Evolutionary conservation across 305 asterid genomes (phyloP).

Genomic region (Plantago coronopus): DNA sequence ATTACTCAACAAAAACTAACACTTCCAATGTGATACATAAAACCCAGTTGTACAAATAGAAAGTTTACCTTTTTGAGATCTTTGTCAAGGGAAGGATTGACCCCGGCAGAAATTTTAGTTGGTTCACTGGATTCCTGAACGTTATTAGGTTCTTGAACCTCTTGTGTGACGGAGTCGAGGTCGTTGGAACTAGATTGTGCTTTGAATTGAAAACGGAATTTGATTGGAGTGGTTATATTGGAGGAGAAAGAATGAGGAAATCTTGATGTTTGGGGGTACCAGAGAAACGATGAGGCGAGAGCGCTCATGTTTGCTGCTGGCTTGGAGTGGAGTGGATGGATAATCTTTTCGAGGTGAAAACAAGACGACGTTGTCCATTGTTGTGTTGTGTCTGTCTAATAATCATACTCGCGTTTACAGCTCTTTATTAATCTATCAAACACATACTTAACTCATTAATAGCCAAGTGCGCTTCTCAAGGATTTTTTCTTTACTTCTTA

Average conservation of each 20-base stretch:
- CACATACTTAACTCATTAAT: no score
- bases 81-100: constrained; percentile 41
- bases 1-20: not conserved
- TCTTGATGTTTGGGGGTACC: constrained; percentile 24
- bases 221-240: constrained; percentile 20
- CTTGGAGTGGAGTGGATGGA: constrained; percentile 1
- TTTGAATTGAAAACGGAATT: constrained; percentile 26
- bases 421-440: no score
- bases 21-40: not conserved
- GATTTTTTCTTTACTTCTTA: no score
- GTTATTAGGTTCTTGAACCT: constrained; percentile 22
- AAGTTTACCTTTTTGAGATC: constrained; percentile 67
- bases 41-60: not conserved
- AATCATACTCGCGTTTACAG: no score
- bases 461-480: no score
- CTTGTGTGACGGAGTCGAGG: constrained; percentile 36
- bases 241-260: constrained; percentile 18
- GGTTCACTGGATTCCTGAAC: constrained; percentile 28
- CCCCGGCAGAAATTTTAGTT: constrained; percentile 17
- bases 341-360: constrained; percentile 23
- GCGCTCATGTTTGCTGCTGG: constrained; percentile 27
- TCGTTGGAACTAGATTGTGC: constrained; percentile 51
- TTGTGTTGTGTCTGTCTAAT: no score
- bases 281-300: constrained; percentile 36
- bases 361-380: not conserved